Evolutionary conservation across 2,329 filamentous ascomycete species (phyloP).

Genomic region (Aspergillus pseudoterreus): DNA sequence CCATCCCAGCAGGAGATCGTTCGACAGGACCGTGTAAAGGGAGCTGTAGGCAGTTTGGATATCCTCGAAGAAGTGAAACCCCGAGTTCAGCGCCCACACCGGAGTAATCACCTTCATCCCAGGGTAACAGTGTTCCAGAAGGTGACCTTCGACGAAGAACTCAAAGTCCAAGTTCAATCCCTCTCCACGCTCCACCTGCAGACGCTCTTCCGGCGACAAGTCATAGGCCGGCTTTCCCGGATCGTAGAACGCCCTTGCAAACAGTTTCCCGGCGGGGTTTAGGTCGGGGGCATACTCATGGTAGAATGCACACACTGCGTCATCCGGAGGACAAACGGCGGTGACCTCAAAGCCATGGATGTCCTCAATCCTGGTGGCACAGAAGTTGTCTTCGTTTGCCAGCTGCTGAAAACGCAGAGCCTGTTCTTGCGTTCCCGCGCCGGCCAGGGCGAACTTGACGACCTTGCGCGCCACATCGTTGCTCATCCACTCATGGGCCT

Average conservation of each 20-base stretch:
- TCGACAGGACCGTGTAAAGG: slow-evolving; percentile 63
- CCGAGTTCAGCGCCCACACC: slow-evolving; percentile 57
- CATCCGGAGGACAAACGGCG: slow-evolving; percentile 45
- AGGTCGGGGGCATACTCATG: slow-evolving; percentile 40
- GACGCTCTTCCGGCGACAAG: slow-evolving; percentile 32
- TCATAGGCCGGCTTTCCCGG: slow-evolving; percentile 39
- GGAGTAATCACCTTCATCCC: slow-evolving; percentile 62
- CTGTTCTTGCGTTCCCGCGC: slow-evolving; percentile 41
- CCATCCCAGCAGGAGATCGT: slow-evolving; percentile 66
- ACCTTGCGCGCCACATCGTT: slow-evolving; percentile 47
- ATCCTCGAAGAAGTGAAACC: slow-evolving; percentile 62
- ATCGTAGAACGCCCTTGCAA: slow-evolving; percentile 49
- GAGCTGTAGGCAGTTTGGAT: slow-evolving; percentile 55
- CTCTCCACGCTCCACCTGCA: slow-evolving; percentile 19
- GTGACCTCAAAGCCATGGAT: slow-evolving; percentile 61
- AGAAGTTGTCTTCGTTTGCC: slow-evolving; percentile 31
- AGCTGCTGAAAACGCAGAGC: slow-evolving; percentile 36
- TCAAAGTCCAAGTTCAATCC: slow-evolving; percentile 35
- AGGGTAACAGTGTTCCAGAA: slow-evolving; percentile 55
- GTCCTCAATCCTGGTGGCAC: slow-evolving; percentile 44
- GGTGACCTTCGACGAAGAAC: slow-evolving; percentile 66
- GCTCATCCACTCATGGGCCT: slow-evolving; percentile 38
- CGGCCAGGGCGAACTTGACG: slow-evolving; percentile 49
- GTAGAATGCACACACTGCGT: slow-evolving; percentile 49
- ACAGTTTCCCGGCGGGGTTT: slow-evolving; percentile 51